phyloP scores from a whole-genome alignment of 768 basidiomycete species.

The Lepiota brunneoincarnata region DNA sequence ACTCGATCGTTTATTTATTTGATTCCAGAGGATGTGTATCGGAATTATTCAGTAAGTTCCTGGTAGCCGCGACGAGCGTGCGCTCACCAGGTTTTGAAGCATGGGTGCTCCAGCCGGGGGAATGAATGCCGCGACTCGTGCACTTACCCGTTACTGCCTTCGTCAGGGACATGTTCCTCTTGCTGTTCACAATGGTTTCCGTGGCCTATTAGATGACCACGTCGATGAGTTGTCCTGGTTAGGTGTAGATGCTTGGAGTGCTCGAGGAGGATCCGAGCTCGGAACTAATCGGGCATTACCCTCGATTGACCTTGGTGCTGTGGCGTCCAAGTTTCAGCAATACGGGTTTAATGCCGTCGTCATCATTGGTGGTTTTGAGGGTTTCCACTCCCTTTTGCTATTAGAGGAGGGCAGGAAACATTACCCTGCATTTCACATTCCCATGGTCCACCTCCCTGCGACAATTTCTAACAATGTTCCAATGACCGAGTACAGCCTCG shows the following conservation, averaged over 20 bases:
- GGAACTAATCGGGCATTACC: constrained; percentile 94
- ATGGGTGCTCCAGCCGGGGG: constrained; percentile 97
- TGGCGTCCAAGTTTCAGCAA: constrained; percentile 91
- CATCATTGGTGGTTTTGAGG: constrained; percentile 96
- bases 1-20: constrained; percentile 12
- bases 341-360: constrained; percentile 76
- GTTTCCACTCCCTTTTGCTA: constrained; percentile 75
- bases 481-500: constrained; percentile 92
- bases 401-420: constrained; percentile 77
- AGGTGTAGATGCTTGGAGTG: constrained; percentile 94
- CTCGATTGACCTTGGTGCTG: constrained; percentile 78
- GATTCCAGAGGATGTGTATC: constrained; percentile 64
- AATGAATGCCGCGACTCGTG: constrained; percentile 97
- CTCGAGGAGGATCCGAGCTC: constrained; percentile 94
- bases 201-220: constrained; percentile 88
- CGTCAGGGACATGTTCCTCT: constrained; percentile 91
- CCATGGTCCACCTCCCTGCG: constrained; percentile 94
- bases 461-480: constrained; percentile 99
- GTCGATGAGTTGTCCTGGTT: constrained; percentile 90
- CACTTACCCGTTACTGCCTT: constrained; percentile 90
- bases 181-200: constrained; percentile 94
- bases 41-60: constrained; percentile 83
- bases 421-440: constrained; percentile 93
- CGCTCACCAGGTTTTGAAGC: constrained; percentile 36
- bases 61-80: background rate